Evolutionary conservation across 2,329 filamentous ascomycete species (phyloP).

Genomic region (Fulvia fulva): DNA sequence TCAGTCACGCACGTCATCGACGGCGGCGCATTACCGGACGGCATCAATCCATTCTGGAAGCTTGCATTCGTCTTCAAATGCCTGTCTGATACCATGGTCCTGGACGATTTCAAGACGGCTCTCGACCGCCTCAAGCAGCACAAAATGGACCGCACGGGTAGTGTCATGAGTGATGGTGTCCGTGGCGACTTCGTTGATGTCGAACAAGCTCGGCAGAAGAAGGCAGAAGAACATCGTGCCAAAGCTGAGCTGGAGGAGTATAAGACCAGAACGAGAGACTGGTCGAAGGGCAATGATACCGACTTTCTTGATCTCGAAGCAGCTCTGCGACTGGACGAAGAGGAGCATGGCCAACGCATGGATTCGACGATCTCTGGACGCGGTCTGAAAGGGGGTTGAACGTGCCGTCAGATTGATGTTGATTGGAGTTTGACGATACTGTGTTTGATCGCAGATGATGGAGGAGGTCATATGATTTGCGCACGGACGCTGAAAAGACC

Average conservation of each 20-base stretch:
- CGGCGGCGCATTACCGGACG: constrained; percentile 38
- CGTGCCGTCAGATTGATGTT: neutral
- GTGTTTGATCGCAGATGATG: no score
- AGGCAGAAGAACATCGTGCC: constrained; percentile 8
- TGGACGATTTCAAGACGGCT: constrained; percentile 65
- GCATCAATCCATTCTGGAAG: constrained; percentile 66
- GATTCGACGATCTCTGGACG: neutral
- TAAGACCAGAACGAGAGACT: constrained; percentile 13
- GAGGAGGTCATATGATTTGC: no score
- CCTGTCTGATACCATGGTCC: constrained; percentile 61
- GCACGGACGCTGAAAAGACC: no score
- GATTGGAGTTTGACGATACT: no score
- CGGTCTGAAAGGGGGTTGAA: neutral
- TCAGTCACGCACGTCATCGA: constrained; percentile 48
- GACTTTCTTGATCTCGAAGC: constrained; percentile 27
- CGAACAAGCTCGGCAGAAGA: constrained; percentile 24
- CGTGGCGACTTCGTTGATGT: constrained; percentile 26
- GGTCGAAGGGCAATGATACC: constrained; percentile 12
- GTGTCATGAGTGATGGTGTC: constrained; percentile 25
- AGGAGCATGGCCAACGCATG: neutral
- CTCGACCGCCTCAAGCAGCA: constrained; percentile 46
- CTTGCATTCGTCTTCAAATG: constrained; percentile 63
- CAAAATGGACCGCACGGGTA: constrained; percentile 37
- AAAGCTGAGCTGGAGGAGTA: constrained; percentile 4
- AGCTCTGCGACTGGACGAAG: constrained; percentile 20